Evolutionary conservation across 148 eudicot species (phyloP), one percentile per base, ranked within the genome.

Genomic region (Camellia granthamiana): DNA sequence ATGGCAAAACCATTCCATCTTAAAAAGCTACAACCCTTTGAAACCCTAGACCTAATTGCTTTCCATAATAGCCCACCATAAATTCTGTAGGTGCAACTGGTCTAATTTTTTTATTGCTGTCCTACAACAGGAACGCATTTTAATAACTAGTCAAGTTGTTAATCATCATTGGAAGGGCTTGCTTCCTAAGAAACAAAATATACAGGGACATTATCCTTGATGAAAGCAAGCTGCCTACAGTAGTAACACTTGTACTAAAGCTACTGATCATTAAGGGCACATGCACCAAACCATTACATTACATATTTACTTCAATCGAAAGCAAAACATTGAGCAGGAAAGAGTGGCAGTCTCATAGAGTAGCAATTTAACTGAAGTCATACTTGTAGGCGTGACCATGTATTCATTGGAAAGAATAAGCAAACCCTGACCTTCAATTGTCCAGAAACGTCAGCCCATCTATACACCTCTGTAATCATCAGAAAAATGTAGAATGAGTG

Each of bases 361-460:
- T 56, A 82, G 69, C 43, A 67, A 63, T 55, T n/a, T 38, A 68
- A 59, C 5, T 42, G 47, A 44, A 13, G 63, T 64, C 90, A 69
- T 93, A 96, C 99, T 85, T 69, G 81, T 75, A 97, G 80, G 12
- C 91, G 94, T 83, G 92, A 75, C 99, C 99, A 94, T 74, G 95
- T 92, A 88, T 81, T 89, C 78, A 92, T 82, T 56, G 99, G 99
- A 65, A 97, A 97, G 84, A 88, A 97, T 58, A 97, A 74, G 90
- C 99, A 97, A 79, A 89, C 90, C 84, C 99, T 89, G 63, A 94
- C 86, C 85, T 72, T 90, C 97, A 94, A 90, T 74, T 88, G 83
- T 74, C 91, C 94, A 46, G 95, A 90, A 71, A 84, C 73, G 84
- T 91, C 88, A 74, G 93, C 97, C 98, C 98, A 91, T 66, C 75